A percentile compares a stretch with the other conserved stretches of the same genome.
These are phyloP conservation scores for Colletotrichum tanaceti DNA, from an alignment of 2,329 filamentous ascomycete genomes.

Conservation along the genomic window DNA sequence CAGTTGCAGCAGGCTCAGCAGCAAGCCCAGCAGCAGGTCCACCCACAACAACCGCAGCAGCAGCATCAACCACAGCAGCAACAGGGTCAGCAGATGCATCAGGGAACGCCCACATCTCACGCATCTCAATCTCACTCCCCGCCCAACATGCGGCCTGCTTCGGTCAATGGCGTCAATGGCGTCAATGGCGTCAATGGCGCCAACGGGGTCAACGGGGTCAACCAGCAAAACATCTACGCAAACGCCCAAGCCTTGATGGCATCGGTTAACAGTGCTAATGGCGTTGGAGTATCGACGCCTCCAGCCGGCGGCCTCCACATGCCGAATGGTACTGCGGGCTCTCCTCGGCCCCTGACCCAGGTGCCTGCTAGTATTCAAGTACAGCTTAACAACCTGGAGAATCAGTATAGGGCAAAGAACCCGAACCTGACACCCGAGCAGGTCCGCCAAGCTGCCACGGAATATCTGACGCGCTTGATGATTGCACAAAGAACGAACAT, in stretches of 20 bases:
- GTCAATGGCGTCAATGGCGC: slow-evolving; percentile 54
- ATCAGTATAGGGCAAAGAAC: slow-evolving; percentile 62
- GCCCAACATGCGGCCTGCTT: slow-evolving; percentile 53
- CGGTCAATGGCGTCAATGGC: slow-evolving; percentile 44
- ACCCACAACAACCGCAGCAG: slow-evolving; percentile 64
- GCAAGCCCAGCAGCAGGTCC: slow-evolving; percentile 41
- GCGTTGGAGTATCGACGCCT: slow-evolving; percentile 57
- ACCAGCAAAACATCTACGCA: slow-evolving; percentile 64
- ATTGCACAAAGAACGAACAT: slow-evolving; percentile 58
- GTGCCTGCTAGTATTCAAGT: slow-evolving; percentile 60
- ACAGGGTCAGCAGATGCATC: slow-evolving; percentile 51
- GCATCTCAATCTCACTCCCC: slow-evolving; percentile 53
- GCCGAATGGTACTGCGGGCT: slow-evolving; percentile 58
- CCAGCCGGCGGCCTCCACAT: slow-evolving; percentile 60
- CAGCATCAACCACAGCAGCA: slow-evolving; percentile 59
- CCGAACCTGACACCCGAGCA: slow-evolving; percentile 63
- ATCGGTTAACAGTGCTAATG: slow-evolving; percentile 58
- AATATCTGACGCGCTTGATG: slow-evolving; percentile 61
- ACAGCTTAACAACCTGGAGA: slow-evolving; percentile 65
- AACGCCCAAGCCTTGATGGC: slow-evolving; percentile 66
- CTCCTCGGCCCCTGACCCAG: slow-evolving; percentile 58
- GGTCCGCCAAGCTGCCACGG: slow-evolving; percentile 62
- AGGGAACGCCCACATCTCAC: slow-evolving; percentile 48
- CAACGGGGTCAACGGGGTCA: slow-evolving; percentile 59
- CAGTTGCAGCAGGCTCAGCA: slow-evolving; percentile 59